Conservation (phyloP, 2,329 filamentous ascomycete genomes). For the Didymella pinodella region DNA sequence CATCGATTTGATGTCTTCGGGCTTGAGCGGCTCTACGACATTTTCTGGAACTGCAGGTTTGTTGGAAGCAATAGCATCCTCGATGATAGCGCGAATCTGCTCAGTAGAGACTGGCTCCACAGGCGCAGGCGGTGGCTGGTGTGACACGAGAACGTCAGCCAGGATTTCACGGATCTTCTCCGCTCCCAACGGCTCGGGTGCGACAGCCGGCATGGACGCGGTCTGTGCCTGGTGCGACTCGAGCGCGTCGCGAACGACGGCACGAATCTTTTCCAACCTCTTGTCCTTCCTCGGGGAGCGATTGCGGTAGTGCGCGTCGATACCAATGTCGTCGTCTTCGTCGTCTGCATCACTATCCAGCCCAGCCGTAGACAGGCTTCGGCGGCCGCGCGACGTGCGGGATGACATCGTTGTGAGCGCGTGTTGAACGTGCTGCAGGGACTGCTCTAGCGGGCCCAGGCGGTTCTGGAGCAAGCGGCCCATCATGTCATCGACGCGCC, state of each 20-base stretch:
- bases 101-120: slow-evolving; percentile 63
- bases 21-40: slow-evolving; percentile 32
- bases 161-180: slow-evolving; percentile 74
- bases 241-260: slow-evolving; percentile 68
- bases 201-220: slow-evolving; percentile 37
- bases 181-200: slow-evolving; percentile 52
- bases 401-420: slow-evolving; percentile 67
- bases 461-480: slow-evolving; percentile 77
- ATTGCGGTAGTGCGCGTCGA: slow-evolving; percentile 65
- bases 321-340: slow-evolving; percentile 77
- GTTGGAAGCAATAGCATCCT: slow-evolving; percentile 69
- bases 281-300: slow-evolving; percentile 81
- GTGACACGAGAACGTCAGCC: slow-evolving; percentile 68
- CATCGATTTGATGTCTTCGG: slow-evolving; percentile 41
- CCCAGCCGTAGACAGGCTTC: slow-evolving; percentile 72
- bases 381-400: slow-evolving; percentile 61
- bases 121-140: slow-evolving; percentile 44
- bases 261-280: slow-evolving; percentile 79
- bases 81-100: slow-evolving; percentile 68
- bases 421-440: slow-evolving; percentile 77
- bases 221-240: slow-evolving; percentile 54
- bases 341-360: slow-evolving; percentile 92
- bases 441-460: slow-evolving; percentile 80
- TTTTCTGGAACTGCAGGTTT: slow-evolving; percentile 37
- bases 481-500: slow-evolving; percentile 86